Conservation (phyloP, 352 stramenopile genomes). For the Hyaloperonospora brassicae region DNA sequence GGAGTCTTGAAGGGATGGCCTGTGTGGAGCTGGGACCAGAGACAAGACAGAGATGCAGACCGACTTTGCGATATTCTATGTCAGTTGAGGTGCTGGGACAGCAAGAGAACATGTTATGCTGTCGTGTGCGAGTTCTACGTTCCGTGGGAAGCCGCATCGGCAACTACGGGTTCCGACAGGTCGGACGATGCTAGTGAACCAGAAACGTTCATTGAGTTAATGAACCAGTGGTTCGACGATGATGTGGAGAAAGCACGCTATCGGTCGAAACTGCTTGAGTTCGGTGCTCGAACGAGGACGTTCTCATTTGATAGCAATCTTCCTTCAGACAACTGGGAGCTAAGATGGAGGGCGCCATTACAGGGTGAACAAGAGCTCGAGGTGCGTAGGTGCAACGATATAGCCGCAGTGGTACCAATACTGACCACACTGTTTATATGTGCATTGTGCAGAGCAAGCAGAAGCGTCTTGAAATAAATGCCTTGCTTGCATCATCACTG, state of each 20-base stretch:
- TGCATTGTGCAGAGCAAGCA: conserved; percentile 54
- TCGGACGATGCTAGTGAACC: conserved; percentile 31
- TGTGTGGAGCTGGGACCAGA: conserved; percentile 35
- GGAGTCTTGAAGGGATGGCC: conserved; percentile 58
- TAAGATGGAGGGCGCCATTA: conserved; percentile 63
- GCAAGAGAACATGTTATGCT: conserved; percentile 38
- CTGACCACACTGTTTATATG: no score
- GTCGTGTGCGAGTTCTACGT: conserved; percentile 58
- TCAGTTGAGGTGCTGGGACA: conserved; percentile 66
- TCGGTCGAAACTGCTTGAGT: conserved; percentile 34
- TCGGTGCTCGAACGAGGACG: conserved; percentile 26
- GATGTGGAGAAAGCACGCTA: conserved; percentile 44
- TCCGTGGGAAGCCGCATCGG: conserved; percentile 46
- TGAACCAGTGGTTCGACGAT: conserved; percentile 68
- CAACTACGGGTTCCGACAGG: conserved; percentile 2
- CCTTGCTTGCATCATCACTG: conserved; percentile 60
- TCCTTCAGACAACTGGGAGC: conserved; percentile 68
- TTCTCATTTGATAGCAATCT: conserved; percentile 25
- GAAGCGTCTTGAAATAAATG: conserved; percentile 54
- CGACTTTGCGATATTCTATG: conserved; percentile 68
- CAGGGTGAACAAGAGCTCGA: conserved; percentile 45
- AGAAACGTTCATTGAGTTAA: conserved; percentile 58
- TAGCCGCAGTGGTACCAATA: no score
- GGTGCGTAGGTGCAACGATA: no score
- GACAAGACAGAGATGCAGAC: conserved; percentile 15